Conservation (phyloP, 148 eudicot genomes). For the Amaranthus hypochondriacus region DNA sequence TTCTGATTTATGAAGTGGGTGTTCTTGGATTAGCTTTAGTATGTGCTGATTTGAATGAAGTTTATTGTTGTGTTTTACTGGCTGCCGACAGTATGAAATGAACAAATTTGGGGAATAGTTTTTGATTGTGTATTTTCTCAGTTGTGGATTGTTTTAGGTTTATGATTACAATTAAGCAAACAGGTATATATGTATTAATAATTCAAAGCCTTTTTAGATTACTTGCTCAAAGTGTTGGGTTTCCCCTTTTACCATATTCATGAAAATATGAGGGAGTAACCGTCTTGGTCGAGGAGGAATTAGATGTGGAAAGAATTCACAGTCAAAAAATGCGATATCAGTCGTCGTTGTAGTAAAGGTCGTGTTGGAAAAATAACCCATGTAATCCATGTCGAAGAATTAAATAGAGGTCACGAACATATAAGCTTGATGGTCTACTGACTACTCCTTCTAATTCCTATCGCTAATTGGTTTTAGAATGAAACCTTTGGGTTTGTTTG, state of each 20-base stretch:
- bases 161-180: neutral
- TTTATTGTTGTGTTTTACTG: constrained; percentile 5
- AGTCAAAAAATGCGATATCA: too few species aligned
- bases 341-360: too few species aligned
- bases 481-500: too few species aligned
- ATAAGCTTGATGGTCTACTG: too few species aligned
- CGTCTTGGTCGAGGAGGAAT: neutral
- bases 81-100: constrained; percentile 16
- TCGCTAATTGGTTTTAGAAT: too few species aligned
- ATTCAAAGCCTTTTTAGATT: too few species aligned
- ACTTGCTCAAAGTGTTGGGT: neutral
- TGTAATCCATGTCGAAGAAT: too few species aligned
- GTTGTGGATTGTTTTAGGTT: neutral
- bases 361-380: too few species aligned
- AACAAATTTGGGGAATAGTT: neutral
- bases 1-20: constrained; percentile 7
- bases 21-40: constrained; percentile 4
- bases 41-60: neutral
- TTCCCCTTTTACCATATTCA: neutral
- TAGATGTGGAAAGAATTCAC: neutral
- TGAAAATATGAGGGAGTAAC: neutral
- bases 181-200: too few species aligned
- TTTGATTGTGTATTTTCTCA: too few species aligned
- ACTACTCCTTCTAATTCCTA: too few species aligned
- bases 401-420: too few species aligned